phyloP scores from a whole-genome alignment of 2,329 filamentous ascomycete genomes.

The Scedosporium aurantiacum region DNA sequence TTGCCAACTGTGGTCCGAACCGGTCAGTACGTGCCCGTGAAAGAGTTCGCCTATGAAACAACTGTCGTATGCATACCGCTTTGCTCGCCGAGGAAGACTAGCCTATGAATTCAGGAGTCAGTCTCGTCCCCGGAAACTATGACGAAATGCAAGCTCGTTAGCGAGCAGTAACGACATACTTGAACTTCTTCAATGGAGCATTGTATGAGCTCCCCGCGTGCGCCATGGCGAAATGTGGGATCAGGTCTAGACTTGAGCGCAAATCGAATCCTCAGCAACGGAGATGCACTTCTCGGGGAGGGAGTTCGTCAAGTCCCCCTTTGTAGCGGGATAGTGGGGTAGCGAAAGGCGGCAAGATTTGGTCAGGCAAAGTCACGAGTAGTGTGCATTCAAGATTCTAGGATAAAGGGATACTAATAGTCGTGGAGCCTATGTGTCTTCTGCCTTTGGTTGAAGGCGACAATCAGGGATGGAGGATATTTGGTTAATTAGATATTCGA shows the following conservation, averaged over 20 bases:
- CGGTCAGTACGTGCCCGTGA: conserved; percentile 1
- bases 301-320: not conserved
- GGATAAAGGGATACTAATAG: too few relatives aligned
- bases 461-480: not conserved
- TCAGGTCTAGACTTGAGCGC: not conserved
- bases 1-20: conserved; percentile 64
- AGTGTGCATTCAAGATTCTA: too few relatives aligned
- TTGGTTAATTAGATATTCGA: not conserved
- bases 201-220: conserved; percentile 81
- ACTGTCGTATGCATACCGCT: conserved; percentile 61
- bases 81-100: conserved; percentile 97
- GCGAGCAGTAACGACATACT: conserved; percentile 45
- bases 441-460: too few relatives aligned
- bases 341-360: too few relatives aligned
- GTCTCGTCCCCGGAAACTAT: not conserved
- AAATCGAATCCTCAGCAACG: not conserved
- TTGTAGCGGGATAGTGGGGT: not conserved
- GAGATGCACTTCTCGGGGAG: not conserved
- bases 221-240: conserved; percentile 54
- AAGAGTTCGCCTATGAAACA: not conserved
- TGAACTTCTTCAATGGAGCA: conserved; percentile 99
- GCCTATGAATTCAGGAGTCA: conserved; percentile 35
- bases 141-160: not conserved
- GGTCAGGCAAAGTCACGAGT: too few relatives aligned
- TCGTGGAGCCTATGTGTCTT: too few relatives aligned